Conservation (phyloP, 176 grass and related monocot species). For the Elymus sibiricus region DNA sequence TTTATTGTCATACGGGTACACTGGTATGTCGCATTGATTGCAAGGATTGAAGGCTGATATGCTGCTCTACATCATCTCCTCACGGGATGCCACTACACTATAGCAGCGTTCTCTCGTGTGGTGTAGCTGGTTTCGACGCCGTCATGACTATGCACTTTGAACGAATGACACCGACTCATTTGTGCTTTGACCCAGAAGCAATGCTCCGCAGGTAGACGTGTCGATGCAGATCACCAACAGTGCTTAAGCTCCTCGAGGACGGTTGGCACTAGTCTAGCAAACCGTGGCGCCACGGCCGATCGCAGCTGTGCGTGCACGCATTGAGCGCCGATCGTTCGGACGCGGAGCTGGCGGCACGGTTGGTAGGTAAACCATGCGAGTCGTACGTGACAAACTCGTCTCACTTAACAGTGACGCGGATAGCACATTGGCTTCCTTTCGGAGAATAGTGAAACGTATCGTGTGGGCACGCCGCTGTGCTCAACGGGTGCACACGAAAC, state of each 20-base stretch:
- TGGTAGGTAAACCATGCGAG: neutral
- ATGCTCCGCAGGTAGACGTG: neutral
- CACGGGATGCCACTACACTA: neutral
- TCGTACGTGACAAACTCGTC: constrained; percentile 23
- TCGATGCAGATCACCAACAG: neutral
- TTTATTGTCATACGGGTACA: neutral
- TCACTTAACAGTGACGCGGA: neutral
- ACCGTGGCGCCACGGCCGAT: neutral
- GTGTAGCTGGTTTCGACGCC: constrained; percentile 14
- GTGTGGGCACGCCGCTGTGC: neutral
- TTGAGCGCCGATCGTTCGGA: no score
- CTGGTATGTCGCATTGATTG: constrained; percentile 12
- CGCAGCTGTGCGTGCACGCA: neutral
- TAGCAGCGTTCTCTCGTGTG: neutral
- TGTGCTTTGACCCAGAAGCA: neutral
- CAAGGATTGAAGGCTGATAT: constrained; percentile 17
- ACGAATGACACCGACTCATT: neutral
- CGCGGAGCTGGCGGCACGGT: no score
- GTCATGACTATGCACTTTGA: constrained; percentile 11
- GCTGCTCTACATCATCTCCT: neutral
- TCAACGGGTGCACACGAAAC: neutral
- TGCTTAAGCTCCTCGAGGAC: neutral
- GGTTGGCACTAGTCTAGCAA: neutral
- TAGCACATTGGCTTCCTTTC: neutral
- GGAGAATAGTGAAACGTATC: neutral